Evolutionary conservation across 2,329 filamentous ascomycete genomes (phyloP).

Genomic region (Thyridium curvatum): DNA sequence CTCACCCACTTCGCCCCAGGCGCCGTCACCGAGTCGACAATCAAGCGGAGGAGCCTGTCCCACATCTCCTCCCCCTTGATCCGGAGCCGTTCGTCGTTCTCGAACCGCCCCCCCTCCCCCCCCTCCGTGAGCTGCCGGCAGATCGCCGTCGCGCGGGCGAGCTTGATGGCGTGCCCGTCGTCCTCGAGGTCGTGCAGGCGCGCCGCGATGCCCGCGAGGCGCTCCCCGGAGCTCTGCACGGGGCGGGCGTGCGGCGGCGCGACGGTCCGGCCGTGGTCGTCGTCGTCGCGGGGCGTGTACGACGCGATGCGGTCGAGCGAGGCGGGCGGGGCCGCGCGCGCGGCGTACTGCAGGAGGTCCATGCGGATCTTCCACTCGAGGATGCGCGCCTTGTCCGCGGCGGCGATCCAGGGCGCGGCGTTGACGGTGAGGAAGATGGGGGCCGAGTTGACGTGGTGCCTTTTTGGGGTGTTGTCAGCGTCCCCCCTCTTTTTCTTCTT

Average conservation of each 20-base stretch:
- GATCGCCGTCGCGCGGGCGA: conserved; percentile 63
- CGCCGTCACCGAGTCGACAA: conserved; percentile 54
- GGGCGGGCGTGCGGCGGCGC: no score
- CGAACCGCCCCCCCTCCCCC: conserved; percentile 28
- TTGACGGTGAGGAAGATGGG: conserved; percentile 72
- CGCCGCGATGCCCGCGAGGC: conserved; percentile 31
- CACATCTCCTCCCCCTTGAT: conserved; percentile 53
- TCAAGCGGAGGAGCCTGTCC: conserved; percentile 53
- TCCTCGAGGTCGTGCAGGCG: conserved; percentile 49
- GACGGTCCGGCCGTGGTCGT: no score
- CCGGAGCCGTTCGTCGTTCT: conserved; percentile 38
- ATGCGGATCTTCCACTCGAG: conserved; percentile 77
- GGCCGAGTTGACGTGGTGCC: conserved; percentile 66
- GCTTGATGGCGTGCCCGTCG: conserved; percentile 77
- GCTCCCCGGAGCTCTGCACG: no score
- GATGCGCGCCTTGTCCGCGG: conserved; percentile 57
- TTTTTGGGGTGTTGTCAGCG: conserved; percentile 25
- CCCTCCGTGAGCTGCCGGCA: conserved; percentile 46
- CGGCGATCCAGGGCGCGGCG: conserved; percentile 52
- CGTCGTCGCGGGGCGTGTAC: conserved; percentile 41
- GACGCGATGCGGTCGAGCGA: conserved; percentile 49
- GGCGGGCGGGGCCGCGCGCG: conserved; percentile 57
- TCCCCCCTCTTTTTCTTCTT: neutral
- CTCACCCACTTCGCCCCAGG: conserved; percentile 52
- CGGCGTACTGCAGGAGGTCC: conserved; percentile 70